phyloP scores from a whole-genome alignment of 2,329 filamentous ascomycete genomes.

The Alternaria consortialis region DNA sequence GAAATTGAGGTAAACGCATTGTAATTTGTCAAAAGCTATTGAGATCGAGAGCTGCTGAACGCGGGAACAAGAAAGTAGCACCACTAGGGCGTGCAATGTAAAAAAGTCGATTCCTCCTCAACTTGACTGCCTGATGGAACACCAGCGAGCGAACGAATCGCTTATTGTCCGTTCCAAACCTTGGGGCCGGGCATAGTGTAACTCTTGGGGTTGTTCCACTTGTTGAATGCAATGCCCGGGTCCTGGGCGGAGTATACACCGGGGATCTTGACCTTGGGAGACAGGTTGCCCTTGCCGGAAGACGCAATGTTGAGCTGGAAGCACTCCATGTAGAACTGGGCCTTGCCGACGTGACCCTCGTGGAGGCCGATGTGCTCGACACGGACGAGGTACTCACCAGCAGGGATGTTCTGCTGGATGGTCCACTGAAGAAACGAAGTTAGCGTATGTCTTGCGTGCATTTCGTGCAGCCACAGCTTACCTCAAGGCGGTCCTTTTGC shows the following conservation, averaged over 20 bases:
- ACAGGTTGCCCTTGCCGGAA: constrained; percentile 51
- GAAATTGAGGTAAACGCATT: background rate
- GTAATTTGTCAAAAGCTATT: background rate
- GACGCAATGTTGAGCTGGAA: constrained; percentile 60
- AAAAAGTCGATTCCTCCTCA: constrained; percentile 5
- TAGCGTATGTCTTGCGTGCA: too few relatives aligned
- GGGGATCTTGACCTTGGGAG: constrained; percentile 58
- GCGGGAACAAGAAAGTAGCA: constrained; percentile 7
- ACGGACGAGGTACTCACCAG: constrained; percentile 52
- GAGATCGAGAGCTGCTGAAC: constrained; percentile 1
- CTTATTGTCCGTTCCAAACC: constrained; percentile 32
- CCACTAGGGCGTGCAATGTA: constrained; percentile 9
- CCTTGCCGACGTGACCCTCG: constrained; percentile 40
- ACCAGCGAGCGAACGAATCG: background rate
- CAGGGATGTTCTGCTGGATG: constrained; percentile 36
- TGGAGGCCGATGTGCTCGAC: constrained; percentile 49
- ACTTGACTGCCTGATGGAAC: constrained; percentile 4
- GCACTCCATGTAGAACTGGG: constrained; percentile 50
- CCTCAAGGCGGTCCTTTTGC: constrained; percentile 53
- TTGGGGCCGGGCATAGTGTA: constrained; percentile 46
- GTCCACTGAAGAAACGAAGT: background rate
- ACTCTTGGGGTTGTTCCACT: constrained; percentile 46
- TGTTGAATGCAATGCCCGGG: constrained; percentile 61
- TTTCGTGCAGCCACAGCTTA: too few relatives aligned
- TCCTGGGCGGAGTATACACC: constrained; percentile 60